Evolutionary conservation across 768 basidiomycete genomes (phyloP).

Genomic region (Trametes cinnabarina): DNA sequence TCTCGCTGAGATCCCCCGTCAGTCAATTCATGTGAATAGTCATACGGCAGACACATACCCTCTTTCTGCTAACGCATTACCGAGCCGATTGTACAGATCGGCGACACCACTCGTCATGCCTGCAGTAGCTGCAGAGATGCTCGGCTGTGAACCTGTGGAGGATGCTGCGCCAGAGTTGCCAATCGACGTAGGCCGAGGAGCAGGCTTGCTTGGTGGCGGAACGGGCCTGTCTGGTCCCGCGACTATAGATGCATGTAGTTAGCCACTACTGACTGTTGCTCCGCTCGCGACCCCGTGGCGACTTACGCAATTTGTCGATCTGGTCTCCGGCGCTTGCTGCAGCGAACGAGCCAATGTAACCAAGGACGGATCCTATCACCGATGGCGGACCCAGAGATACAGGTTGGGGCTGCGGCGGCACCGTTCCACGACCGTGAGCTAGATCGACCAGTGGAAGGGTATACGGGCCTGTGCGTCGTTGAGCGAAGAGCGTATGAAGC

Average conservation of each 20-base stretch:
- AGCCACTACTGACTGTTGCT: too few relatives aligned
- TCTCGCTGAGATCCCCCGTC: slow-evolving; percentile 53
- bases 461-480: slow-evolving; percentile 45
- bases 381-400: slow-evolving; percentile 58
- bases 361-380: slow-evolving; percentile 42
- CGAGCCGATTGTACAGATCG: slow-evolving; percentile 31
- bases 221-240: slow-evolving; percentile 64
- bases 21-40: too few relatives aligned
- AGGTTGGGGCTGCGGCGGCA: slow-evolving; percentile 62
- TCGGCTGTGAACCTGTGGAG: slow-evolving; percentile 4
- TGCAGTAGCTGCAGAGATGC: slow-evolving; percentile 20
- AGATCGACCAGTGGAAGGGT: slow-evolving; percentile 53
- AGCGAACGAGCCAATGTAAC: slow-evolving; percentile 45
- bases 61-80: slow-evolving; percentile 56
- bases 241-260: slow-evolving; percentile 38
- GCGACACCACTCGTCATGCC: slow-evolving; percentile 25
- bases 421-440: slow-evolving; percentile 35
- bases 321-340: slow-evolving; percentile 54
- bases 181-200: slow-evolving; percentile 1
- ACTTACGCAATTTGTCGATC: slow-evolving; percentile 57
- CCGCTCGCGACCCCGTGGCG: too few relatives aligned
- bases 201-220: slow-evolving; percentile 29
- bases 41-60: too few relatives aligned
- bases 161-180: background rate
- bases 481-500: slow-evolving; percentile 61